Conservation (phyloP, 2,329 filamentous ascomycete genomes). For the Nigrograna mackinnonii region DNA sequence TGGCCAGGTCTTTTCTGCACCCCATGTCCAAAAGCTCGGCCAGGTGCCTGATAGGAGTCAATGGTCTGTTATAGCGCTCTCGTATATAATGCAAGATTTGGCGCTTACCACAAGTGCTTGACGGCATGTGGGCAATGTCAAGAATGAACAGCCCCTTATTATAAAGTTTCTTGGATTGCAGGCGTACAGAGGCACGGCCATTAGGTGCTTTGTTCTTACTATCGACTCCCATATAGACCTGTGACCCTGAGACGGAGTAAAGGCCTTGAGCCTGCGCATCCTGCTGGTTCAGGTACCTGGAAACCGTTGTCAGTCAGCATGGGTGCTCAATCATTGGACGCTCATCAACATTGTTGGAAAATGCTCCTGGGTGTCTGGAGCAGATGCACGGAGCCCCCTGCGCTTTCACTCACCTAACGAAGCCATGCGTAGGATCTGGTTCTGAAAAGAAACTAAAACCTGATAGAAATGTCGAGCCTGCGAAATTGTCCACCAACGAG, state of each 20-base stretch:
- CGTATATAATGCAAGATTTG: too few species aligned
- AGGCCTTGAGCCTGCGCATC: conserved; percentile 38
- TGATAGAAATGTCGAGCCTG: conserved; percentile 14
- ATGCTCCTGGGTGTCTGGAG: background rate
- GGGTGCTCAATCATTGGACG: too few species aligned
- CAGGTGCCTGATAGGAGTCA: too few species aligned
- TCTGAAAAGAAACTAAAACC: conserved; percentile 34
- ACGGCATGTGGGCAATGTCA: conserved; percentile 42
- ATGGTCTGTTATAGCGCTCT: too few species aligned
- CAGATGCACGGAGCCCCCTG: background rate
- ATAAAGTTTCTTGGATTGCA: conserved; percentile 42
- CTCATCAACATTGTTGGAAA: background rate
- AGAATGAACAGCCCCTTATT: conserved; percentile 43
- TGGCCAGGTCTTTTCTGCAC: conserved; percentile 25
- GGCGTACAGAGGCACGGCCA: conserved; percentile 36
- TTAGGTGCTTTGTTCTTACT: conserved; percentile 42
- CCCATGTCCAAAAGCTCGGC: conserved; percentile 46
- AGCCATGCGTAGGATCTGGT: conserved; percentile 44
- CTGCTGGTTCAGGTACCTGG: conserved; percentile 44
- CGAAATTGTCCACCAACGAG: conserved; percentile 13
- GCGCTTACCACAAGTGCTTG: conserved; percentile 38
- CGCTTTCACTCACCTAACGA: conserved; percentile 7
- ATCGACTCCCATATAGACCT: conserved; percentile 34
- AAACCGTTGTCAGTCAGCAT: conserved; percentile 1
- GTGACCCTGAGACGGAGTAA: conserved; percentile 14